Evolutionary conservation across 768 basidiomycete genomes (phyloP).

Genomic region (Hypholoma fasciculare): DNA sequence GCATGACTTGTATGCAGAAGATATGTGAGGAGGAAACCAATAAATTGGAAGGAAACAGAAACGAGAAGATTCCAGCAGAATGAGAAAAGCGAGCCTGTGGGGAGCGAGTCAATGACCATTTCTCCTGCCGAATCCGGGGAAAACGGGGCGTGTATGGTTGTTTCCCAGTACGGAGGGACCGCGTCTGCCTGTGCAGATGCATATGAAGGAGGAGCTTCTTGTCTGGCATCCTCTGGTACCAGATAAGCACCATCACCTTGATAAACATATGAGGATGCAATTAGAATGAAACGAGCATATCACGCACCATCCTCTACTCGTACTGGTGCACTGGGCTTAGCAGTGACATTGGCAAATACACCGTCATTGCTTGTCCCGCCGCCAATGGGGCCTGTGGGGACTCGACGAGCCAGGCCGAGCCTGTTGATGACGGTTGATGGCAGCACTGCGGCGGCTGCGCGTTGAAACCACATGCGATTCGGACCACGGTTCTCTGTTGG

Average conservation of each 20-base stretch:
- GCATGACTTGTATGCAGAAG: slow-evolving; percentile 93
- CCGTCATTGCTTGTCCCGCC: slow-evolving; percentile 81
- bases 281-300: slow-evolving; percentile 8
- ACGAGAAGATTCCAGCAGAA: slow-evolving; percentile 94
- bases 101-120: slow-evolving; percentile 88
- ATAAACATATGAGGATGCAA: not conserved
- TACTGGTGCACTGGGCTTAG: slow-evolving; percentile 70
- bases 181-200: slow-evolving; percentile 89
- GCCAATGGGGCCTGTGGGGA: slow-evolving; percentile 50
- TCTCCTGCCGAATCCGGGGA: slow-evolving; percentile 65
- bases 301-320: slow-evolving; percentile 60
- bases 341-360: slow-evolving; percentile 94
- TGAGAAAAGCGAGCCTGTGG: slow-evolving; percentile 78
- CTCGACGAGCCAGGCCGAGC: slow-evolving; percentile 40
- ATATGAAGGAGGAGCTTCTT: slow-evolving; percentile 91
- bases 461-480: slow-evolving; percentile 51
- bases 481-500: slow-evolving; percentile 31
- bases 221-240: slow-evolving; percentile 81
- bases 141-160: slow-evolving; percentile 90
- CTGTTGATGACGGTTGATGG: slow-evolving; percentile 51
- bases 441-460: slow-evolving; percentile 55
- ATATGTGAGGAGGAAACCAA: slow-evolving; percentile 91
- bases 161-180: slow-evolving; percentile 98
- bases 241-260: slow-evolving; percentile 70
- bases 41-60: slow-evolving; percentile 96